A percentile compares a stretch with the other conserved stretches of the same genome.
phyloP scores from a whole-genome alignment of 2,329 filamentous ascomycete genomes.

The Geoglossum cookeanum region DNA sequence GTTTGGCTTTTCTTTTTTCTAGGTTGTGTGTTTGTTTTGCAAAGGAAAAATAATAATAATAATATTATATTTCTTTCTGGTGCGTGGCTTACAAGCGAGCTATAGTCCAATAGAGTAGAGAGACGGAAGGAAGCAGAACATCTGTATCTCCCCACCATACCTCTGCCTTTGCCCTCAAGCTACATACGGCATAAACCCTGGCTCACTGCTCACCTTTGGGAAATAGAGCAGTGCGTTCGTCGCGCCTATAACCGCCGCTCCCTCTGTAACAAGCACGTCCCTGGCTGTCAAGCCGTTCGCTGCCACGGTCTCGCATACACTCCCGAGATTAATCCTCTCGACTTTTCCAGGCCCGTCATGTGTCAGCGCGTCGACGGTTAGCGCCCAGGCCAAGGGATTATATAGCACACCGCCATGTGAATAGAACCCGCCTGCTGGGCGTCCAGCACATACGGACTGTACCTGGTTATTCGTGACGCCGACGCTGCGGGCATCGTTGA shows the following conservation, averaged over 20 bases:
- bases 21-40: too few species aligned
- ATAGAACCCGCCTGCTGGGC: conserved; percentile 26
- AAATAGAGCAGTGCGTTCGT: conserved; percentile 18
- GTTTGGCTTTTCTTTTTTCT: too few species aligned
- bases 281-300: conserved; percentile 23
- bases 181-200: conserved; percentile 24
- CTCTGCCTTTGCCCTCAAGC: too few species aligned
- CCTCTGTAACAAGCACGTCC: conserved; percentile 28
- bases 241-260: conserved; percentile 22
- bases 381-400: conserved; percentile 26
- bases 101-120: too few species aligned
- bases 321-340: conserved; percentile 20
- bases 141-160: too few species aligned
- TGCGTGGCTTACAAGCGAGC: too few species aligned
- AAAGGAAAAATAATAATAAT: too few species aligned
- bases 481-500: conserved; percentile 24
- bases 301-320: conserved; percentile 22
- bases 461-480: conserved; percentile 32
- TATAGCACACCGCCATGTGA: conserved; percentile 32
- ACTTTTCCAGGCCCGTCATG: conserved; percentile 26
- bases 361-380: conserved; percentile 17
- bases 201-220: conserved; percentile 21
- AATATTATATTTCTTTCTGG: too few species aligned
- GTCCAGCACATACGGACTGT: conserved; percentile 23
- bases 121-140: too few species aligned